Percentiles rank a stretch among this genome's conserved stretches.
phyloP scores from a whole-genome alignment of 108 stramenopile species.

The Skeletonema potamos region DNA sequence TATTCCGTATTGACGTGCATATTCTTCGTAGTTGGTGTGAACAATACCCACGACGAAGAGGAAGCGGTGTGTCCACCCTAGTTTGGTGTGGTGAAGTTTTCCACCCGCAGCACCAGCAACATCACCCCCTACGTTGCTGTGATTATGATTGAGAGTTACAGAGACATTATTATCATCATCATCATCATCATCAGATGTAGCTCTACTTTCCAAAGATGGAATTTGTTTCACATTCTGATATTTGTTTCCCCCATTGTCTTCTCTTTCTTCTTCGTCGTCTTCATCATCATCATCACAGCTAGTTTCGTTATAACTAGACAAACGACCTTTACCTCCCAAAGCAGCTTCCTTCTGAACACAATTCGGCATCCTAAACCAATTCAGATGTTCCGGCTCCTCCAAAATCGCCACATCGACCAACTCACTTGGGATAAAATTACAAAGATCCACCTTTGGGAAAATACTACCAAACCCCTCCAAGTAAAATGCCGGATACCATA shows the following conservation, averaged over 20 bases:
- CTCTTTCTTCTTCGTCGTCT: background rate
- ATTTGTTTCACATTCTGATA: too few species aligned
- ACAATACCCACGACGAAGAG: conserved; percentile 88
- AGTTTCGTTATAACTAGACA: background rate
- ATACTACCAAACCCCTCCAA: conserved; percentile 74
- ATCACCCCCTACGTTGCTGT: background rate
- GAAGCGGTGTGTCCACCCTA: conserved; percentile 87
- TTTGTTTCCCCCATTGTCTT: background rate
- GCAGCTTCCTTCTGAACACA: background rate
- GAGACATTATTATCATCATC: too few species aligned
- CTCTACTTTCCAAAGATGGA: background rate
- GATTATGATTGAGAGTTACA: background rate
- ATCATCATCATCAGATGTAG: background rate
- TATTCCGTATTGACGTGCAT: conserved; percentile 74
- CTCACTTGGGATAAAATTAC: conserved; percentile 66
- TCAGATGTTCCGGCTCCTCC: conserved; percentile 96
- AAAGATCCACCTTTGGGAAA: conserved; percentile 84
- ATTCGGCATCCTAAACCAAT: conserved; percentile 77
- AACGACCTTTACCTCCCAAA: background rate
- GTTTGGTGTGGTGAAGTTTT: conserved; percentile 28
- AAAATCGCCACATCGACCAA: conserved; percentile 87
- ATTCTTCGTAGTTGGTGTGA: conserved; percentile 94
- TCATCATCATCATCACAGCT: background rate
- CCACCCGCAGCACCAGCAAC: background rate
- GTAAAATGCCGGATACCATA: conserved; percentile 76